phyloP scores from a whole-genome alignment of 129 eudicot genomes.

The Chrysanthemum makinoi region DNA sequence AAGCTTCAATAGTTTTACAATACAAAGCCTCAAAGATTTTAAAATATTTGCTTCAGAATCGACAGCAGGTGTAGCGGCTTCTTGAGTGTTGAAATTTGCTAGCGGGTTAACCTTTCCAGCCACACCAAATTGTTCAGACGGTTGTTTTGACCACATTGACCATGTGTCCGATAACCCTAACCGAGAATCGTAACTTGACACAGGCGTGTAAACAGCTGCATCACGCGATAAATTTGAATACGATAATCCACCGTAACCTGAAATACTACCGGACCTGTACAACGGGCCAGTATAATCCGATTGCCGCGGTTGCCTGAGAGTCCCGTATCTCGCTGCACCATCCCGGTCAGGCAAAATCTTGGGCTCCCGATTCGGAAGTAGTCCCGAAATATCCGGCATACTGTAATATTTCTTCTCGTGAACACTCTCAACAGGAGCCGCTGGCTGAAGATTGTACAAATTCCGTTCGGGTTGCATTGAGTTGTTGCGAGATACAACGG shows the following conservation, averaged over 20 bases:
- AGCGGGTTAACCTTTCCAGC: slow-evolving; percentile 37
- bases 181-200: slow-evolving; percentile 26
- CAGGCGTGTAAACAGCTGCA: slow-evolving; percentile 51
- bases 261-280: slow-evolving; percentile 47
- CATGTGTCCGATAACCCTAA: slow-evolving; percentile 44
- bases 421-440: slow-evolving; percentile 36
- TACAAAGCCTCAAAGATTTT: slow-evolving; percentile 67
- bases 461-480: slow-evolving; percentile 57
- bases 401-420: slow-evolving; percentile 81
- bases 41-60: slow-evolving; percentile 71
- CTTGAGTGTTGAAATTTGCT: slow-evolving; percentile 35
- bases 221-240: slow-evolving; percentile 43
- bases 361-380: slow-evolving; percentile 51
- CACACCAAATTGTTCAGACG: slow-evolving; percentile 88
- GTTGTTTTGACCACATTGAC: slow-evolving; percentile 83
- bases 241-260: slow-evolving; percentile 29
- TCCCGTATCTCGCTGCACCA: slow-evolving; percentile 29
- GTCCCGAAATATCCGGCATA: slow-evolving; percentile 84
- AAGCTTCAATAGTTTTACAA: slow-evolving; percentile 66
- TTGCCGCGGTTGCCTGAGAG: slow-evolving; percentile 41
- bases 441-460: slow-evolving; percentile 29
- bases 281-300: slow-evolving; percentile 38
- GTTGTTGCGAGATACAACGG: slow-evolving; percentile 64
- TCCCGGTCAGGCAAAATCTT: slow-evolving; percentile 25
- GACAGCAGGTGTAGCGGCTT: slow-evolving; percentile 35